phyloP scores from a whole-genome alignment of 148 eudicot species.

The Amaranthus palmeri region DNA sequence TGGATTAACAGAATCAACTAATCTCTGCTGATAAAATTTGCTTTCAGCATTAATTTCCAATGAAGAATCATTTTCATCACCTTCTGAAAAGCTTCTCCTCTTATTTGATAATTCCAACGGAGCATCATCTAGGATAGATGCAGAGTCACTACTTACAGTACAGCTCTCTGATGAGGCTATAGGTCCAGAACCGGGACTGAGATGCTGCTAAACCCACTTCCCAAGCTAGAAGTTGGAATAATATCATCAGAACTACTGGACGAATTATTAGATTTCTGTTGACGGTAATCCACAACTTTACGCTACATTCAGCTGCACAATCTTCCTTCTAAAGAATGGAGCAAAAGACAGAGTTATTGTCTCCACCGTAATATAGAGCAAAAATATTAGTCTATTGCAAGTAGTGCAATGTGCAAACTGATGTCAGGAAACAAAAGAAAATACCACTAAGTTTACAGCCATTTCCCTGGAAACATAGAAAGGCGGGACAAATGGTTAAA shows the following conservation, averaged over 20 bases:
- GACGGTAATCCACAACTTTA: constrained; percentile 31
- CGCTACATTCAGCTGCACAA: constrained; percentile 39
- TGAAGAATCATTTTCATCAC: constrained; percentile 30
- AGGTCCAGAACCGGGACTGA: constrained; percentile 22
- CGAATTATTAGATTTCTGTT: constrained; percentile 18
- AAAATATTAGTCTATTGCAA: neutral
- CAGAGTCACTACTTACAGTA: constrained; percentile 12
- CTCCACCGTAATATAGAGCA: constrained; percentile 6
- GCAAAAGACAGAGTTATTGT: constrained; percentile 7
- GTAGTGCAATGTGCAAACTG: neutral
- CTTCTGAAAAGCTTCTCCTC: constrained; percentile 31
- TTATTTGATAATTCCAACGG: constrained; percentile 25
- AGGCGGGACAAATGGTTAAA: too few species aligned
- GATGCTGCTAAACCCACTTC: constrained; percentile 30
- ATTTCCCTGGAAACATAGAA: neutral
- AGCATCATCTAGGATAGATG: constrained; percentile 5
- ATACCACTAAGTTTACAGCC: neutral
- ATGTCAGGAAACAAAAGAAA: neutral
- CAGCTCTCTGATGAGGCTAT: constrained; percentile 36
- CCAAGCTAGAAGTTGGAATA: constrained; percentile 14
- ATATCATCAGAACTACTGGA: constrained; percentile 13
- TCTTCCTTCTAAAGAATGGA: constrained; percentile 46
- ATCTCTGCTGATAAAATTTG: constrained; percentile 19
- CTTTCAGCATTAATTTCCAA: constrained; percentile 19
- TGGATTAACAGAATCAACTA: constrained; percentile 30